phyloP scores from a whole-genome alignment of 139 green algal genomes.

The Chlorella sp. region DNA sequence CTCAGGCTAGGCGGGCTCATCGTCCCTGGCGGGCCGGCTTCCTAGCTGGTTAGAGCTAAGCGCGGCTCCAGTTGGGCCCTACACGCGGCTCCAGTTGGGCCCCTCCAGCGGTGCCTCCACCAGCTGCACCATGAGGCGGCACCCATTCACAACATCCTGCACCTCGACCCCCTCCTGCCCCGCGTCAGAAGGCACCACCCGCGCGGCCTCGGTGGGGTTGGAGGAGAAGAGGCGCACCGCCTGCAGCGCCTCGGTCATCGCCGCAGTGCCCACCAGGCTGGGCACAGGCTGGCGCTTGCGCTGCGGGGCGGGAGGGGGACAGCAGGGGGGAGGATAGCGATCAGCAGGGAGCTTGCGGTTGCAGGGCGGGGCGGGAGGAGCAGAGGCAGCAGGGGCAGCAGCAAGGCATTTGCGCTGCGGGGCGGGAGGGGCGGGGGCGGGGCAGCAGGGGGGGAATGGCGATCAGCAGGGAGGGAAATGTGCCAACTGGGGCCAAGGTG shows the following conservation, averaged over 20 bases:
- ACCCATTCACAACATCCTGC: neutral
- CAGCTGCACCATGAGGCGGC: neutral
- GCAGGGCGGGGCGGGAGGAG: neutral
- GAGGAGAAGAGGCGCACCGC: neutral
- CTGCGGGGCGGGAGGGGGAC: neutral
- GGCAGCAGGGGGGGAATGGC: neutral
- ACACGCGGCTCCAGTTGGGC: neutral
- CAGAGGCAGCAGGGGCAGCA: no score
- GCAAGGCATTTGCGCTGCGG: neutral
- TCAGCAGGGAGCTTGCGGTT: neutral
- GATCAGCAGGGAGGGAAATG: neutral
- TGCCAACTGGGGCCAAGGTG: no score
- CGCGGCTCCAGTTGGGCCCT: no score
- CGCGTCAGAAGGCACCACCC: neutral
- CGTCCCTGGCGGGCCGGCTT: no score
- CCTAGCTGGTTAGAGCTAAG: no score
- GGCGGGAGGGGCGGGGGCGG: neutral
- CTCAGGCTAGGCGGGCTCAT: no score
- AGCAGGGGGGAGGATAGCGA: neutral
- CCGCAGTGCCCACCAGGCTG: neutral
- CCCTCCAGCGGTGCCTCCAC: neutral
- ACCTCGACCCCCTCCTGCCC: neutral
- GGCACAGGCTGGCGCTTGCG: neutral
- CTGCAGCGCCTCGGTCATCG: slow-evolving; percentile 4
- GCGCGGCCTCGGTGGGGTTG: neutral